Conservation (phyloP, 352 stramenopile species). For the Blastocystis sp. region DNA sequence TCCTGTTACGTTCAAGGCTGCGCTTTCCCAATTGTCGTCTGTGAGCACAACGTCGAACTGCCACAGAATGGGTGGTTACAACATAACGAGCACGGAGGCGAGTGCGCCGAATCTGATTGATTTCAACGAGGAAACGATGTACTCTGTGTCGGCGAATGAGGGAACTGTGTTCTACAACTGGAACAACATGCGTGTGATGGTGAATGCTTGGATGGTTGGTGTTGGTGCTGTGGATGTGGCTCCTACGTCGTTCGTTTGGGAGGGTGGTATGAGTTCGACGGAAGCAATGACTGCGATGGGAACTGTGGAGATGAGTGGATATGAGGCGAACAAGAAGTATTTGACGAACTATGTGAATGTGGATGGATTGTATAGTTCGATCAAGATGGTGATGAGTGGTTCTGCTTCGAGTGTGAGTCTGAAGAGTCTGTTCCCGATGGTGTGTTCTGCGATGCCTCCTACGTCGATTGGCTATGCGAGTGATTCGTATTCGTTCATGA, state of each 20-base stretch:
- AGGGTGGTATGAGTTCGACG: background rate
- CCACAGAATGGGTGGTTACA: background rate
- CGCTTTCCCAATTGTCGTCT: background rate
- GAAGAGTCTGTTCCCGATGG: background rate
- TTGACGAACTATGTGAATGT: background rate
- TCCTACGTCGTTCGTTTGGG: background rate
- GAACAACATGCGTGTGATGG: background rate
- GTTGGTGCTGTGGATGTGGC: background rate
- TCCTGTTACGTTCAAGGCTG: background rate
- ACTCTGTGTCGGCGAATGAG: background rate
- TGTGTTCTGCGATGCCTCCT: background rate
- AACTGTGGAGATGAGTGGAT: background rate
- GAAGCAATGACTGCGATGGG: background rate
- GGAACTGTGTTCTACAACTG: background rate
- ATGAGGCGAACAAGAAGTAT: background rate
- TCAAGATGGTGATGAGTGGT: background rate
- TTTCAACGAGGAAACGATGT: background rate
- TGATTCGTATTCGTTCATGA: background rate
- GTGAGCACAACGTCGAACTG: background rate
- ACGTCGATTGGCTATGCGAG: background rate
- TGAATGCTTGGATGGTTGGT: background rate
- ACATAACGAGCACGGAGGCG: background rate
- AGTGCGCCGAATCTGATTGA: background rate
- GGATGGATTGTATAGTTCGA: background rate
- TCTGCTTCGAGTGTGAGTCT: background rate